Conservation (phyloP, 352 stramenopile genomes). For the Nothophytophthora sp. region DNA sequence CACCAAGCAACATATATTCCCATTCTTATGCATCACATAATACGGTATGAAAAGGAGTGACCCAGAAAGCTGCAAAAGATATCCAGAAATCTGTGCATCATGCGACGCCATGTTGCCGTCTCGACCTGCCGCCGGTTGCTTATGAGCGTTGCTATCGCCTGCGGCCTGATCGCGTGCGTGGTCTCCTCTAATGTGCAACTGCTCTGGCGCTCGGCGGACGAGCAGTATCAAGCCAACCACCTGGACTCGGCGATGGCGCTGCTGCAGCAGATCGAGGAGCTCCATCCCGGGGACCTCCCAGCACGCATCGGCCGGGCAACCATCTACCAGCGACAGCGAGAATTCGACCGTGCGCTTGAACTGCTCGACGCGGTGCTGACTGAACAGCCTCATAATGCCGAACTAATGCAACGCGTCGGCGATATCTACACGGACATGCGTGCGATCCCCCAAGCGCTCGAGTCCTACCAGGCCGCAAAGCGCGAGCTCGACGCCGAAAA, state of each 20-base stretch:
- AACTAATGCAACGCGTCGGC: constrained; percentile 30
- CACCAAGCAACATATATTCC: too few species aligned
- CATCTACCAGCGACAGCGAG: constrained; percentile 26
- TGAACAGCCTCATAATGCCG: constrained; percentile 11
- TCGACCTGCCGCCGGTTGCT: too few species aligned
- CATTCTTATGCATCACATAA: too few species aligned
- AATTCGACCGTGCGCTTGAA: constrained; percentile 24
- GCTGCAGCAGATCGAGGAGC: constrained; percentile 26
- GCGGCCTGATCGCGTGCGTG: too few species aligned
- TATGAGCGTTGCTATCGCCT: too few species aligned
- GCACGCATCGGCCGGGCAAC: constrained; percentile 27
- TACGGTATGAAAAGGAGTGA: too few species aligned
- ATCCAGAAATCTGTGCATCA: too few species aligned
- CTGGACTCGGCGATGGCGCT: constrained; percentile 28
- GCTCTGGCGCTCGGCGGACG: constrained; percentile 28
- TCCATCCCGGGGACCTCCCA: constrained; percentile 21
- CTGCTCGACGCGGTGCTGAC: constrained; percentile 16
- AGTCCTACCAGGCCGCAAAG: constrained; percentile 17
- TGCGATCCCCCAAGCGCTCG: constrained; percentile 18
- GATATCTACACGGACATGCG: constrained; percentile 32
- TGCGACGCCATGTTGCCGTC: too few species aligned
- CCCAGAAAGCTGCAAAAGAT: too few species aligned
- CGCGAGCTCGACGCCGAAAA: constrained; percentile 3
- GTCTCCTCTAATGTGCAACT: constrained; percentile 8
- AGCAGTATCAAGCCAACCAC: constrained; percentile 21